Percentiles rank a stretch among this genome's conserved stretches.
Conservation (phyloP, 2,329 filamentous ascomycete genomes). For the Botrytis fragariae region DNA sequence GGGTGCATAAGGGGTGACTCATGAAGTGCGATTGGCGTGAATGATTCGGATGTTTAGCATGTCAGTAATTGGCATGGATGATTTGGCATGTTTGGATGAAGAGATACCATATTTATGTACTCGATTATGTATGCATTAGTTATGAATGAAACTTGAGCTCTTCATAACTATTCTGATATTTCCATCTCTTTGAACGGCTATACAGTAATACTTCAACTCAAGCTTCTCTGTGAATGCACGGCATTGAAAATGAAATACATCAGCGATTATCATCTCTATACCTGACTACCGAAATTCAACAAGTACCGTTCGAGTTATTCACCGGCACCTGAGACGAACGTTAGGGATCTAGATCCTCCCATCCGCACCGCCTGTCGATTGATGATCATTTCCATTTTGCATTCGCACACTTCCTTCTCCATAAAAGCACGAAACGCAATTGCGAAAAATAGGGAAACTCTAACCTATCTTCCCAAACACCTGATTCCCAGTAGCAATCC, state of each 20-base stretch:
- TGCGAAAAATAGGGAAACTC: not conserved
- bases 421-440: not conserved
- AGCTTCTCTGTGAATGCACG: not conserved
- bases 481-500: not conserved
- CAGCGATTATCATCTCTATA: not conserved
- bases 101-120: slow-evolving; percentile 2
- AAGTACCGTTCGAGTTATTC: not conserved
- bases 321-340: not conserved
- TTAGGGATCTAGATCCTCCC: not conserved
- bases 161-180: not conserved
- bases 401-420: not conserved
- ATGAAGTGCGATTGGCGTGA: not conserved
- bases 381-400: not conserved
- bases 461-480: not conserved
- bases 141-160: not conserved
- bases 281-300: not conserved
- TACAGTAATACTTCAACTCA: not conserved
- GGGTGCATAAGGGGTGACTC: not conserved
- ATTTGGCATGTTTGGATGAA: not conserved
- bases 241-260: not conserved
- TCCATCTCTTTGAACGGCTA: not conserved
- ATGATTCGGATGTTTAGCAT: not conserved
- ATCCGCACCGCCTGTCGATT: not conserved
- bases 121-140: not conserved
- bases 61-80: not conserved